Base-by-base conservation (phyloP, 2,329 filamentous ascomycete genomes). In the Keithomyces neogunnii region DNA sequence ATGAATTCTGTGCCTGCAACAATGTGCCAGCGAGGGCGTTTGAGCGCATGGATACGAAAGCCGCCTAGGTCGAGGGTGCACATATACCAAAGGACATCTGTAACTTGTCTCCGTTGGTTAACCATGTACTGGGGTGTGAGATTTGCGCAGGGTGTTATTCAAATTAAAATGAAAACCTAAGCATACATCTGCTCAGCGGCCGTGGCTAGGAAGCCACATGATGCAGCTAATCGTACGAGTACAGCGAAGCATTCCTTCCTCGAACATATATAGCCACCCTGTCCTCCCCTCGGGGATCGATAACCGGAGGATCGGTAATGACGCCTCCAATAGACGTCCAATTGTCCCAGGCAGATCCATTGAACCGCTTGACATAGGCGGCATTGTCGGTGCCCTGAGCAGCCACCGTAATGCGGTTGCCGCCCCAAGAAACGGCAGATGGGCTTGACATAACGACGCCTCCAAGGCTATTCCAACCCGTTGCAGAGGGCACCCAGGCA, bases 381-480 rank as follows among this genome's bases (percentile, higher is more conserved):
- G 47, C 31, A 19, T 50, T 50, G 46, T 49, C 29, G 8, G 47
- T 49, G 2, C 51, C 51, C 43, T 53, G 51, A 26, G 42, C 47
- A 10, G 42, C 51, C 5, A 50, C 19, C 35, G 42, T 33, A 5
- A 47, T 50, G 10, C 28, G 28, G 6, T 30, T 43, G 40, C 42
- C 47, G 35, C 47, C 47, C 40, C 47, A 47, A 32, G 47, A 47
- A 5, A 36, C 51, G 11, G 47, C 51, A n/a, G 51, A 47, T n/a
- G 50, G 50, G 5, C 50, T 33, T 8, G 50, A 51, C 38, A 44
- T 43, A 26, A 51, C 51, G 30, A 55, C 55, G 2, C 48, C 56
- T 31, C 56, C 56, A 42, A 58, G 56, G 46, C 46, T 57, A 28
- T 51, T 55, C 38, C 56, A 58, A 32, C 47, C 56, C 26, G 53